Evolutionary conservation across 441 rosid species (phyloP), one percentile per base, ranked within the genome.

Genomic region (Gossypium schwendimanii): DNA sequence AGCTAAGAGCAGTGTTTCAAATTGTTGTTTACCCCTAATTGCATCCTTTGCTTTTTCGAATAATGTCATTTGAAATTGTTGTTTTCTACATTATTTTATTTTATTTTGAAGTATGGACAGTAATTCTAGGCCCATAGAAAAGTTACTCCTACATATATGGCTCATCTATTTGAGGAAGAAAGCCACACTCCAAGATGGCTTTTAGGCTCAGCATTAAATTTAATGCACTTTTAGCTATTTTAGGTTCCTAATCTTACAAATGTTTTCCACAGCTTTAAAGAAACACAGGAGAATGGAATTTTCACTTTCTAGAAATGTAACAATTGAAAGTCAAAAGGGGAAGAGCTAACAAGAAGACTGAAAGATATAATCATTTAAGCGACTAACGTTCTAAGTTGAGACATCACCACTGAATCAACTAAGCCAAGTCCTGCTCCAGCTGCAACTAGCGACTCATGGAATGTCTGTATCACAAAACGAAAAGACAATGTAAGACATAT

Each of bases 371-470:
- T 64, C 49, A 75, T 33, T 71, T 68, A 80, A 73, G 84, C 64
- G 80, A 85, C 88, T 85, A 81, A 88, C 81, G 44, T 82, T 81
- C 80, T 76, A 83, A 85, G 77, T 82, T 15, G 83, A 82, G 85
- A 87, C 87, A 85, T 92, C 89, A 92, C 97, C 98, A 94, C 97
- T 90, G 98, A 89, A 83, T 94, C 97, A 69, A 94, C 88, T 79
- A 94, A 78, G 65, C 92, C 82, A 69, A 92, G 82, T 83, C 97
- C 98, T 52, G 97, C 96, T 81, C 98, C 98, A 75, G 98, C 98
- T 36, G 97, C 98, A 49, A 81, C 58, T 64, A 92, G 93, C 31
- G 97, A 94, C 70, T 94, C 97, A 81, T 84, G 88, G 83, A 87
- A 91, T 58, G 98, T 94, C 98, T 94, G 91, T 81, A 85, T 73